Evolutionary conservation across 1,284 basidiomycete genomes (phyloP).

Genomic region (Cryptococcus sp.): DNA sequence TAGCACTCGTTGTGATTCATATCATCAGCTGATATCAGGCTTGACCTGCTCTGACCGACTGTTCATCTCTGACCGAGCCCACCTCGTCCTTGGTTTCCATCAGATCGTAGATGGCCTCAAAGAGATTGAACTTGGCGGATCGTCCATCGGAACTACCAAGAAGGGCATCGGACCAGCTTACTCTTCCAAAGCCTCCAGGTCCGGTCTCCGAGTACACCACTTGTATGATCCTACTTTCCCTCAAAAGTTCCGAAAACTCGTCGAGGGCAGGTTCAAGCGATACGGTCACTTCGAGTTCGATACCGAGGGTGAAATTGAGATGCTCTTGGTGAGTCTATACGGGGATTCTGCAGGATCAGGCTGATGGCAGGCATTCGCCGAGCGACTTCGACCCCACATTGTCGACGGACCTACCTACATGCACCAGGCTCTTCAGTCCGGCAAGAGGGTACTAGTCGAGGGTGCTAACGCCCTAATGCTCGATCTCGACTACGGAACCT

Average conservation of each 20-base stretch:
- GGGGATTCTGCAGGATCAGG: too few relatives aligned
- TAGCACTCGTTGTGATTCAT: too few relatives aligned
- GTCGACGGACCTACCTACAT: slow-evolving; percentile 77
- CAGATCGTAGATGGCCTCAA: slow-evolving; percentile 99
- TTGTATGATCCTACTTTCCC: slow-evolving; percentile 89
- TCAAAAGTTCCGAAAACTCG: slow-evolving; percentile 87
- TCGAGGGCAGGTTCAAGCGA: slow-evolving; percentile 95
- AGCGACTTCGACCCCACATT: slow-evolving; percentile 81
- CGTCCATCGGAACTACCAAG: slow-evolving; percentile 94
- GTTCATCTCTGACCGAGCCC: slow-evolving; percentile 91
- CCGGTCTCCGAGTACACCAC: slow-evolving; percentile 92
- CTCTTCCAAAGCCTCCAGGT: slow-evolving; percentile 94
- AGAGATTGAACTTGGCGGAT: slow-evolving; percentile 92
- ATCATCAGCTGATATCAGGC: slow-evolving; percentile 52
- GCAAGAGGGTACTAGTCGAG: slow-evolving; percentile 85
- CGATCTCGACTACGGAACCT: slow-evolving; percentile 96
- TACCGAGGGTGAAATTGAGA: slow-evolving; percentile 89
- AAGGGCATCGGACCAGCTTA: slow-evolving; percentile 98
- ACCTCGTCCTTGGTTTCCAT: slow-evolving; percentile 98
- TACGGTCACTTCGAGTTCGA: slow-evolving; percentile 99
- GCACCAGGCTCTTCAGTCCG: slow-evolving; percentile 68
- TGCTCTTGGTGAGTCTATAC: slow-evolving; percentile 76
- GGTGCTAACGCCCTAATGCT: slow-evolving; percentile 98
- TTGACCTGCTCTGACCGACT: slow-evolving; percentile 81
- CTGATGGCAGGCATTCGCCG: slow-evolving; percentile 67